Conservation (phyloP, 2,329 filamentous ascomycete species). For the Sporothrix sp. region DNA sequence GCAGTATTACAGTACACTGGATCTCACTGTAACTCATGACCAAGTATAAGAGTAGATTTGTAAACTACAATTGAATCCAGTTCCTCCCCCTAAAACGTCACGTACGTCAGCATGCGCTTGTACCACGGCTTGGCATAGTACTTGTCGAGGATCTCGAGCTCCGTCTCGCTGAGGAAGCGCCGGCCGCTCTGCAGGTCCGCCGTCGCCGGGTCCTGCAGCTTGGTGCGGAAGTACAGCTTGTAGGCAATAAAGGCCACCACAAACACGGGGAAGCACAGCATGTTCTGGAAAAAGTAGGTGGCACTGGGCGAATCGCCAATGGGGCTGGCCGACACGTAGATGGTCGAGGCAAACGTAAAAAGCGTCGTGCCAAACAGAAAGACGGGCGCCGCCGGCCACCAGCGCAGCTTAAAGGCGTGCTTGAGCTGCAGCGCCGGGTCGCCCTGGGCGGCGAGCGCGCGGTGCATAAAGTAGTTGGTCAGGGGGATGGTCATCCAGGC, state of each 20-base stretch:
- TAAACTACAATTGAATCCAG: too few relatives aligned
- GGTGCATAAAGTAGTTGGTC: conserved; percentile 15
- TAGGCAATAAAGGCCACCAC: conserved; percentile 9
- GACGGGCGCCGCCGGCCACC: conserved; percentile 8
- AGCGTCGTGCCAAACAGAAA: conserved; percentile 11
- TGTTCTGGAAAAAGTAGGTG: conserved; percentile 13
- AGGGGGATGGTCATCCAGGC: conserved; percentile 15
- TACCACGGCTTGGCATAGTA: conserved; percentile 12
- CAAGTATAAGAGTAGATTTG: too few relatives aligned
- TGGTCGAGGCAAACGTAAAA: conserved; percentile 10
- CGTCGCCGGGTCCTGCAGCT: conserved; percentile 10
- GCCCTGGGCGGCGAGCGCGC: conserved; percentile 10
- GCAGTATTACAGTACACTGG: too few relatives aligned
- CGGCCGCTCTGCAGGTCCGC: conserved; percentile 14
- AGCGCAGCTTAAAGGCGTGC: conserved; percentile 12
- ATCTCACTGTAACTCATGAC: too few relatives aligned
- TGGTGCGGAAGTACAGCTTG: conserved; percentile 15
- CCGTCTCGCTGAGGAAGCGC: conserved; percentile 8
- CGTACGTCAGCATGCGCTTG: conserved; percentile 10
- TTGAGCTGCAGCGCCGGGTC: conserved; percentile 11
- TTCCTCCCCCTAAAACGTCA: conserved; percentile 6
- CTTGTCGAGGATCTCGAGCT: conserved; percentile 11
- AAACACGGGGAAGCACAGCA: conserved; percentile 14
- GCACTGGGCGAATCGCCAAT: conserved; percentile 8
- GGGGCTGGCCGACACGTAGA: conserved; percentile 13